Evolutionary conservation across 371 early-diverging fungal genomes (phyloP), one percentile per base, ranked within the genome.

Genomic region (Modicella reniformis): DNA sequence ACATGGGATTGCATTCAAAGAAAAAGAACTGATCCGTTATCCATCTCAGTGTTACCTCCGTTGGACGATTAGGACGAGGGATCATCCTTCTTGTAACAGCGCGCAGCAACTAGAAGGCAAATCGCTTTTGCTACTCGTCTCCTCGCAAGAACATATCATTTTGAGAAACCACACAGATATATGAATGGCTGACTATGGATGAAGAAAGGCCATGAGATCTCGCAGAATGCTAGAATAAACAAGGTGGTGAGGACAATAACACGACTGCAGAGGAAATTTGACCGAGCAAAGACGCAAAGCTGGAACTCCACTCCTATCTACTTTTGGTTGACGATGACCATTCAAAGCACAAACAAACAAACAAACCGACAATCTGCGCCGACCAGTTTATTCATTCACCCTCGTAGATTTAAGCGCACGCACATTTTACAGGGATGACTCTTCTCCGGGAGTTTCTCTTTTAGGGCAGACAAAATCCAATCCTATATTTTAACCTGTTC

Each of bases 91-190:
- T n/a, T n/a, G n/a, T n/a, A n/a, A n/a, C n/a, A n/a, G n/a, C n/a
- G n/a, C n/a, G n/a, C n/a, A 12, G 37, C 8, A 37, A 12, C 8
- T 12, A 37, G 59, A 37, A 60, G 62, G 68, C 57, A 69, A 62
- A 69, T 49, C 40, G 70, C 40, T 25, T 62, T 69, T 51, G 51
- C 62, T 69, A 41, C 54, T 54, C 32, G 12, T 12, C 5, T 5
- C 37, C 5, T 37, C 8, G 12, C 12, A 12, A 37, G 5, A 12
- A 37, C 5, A 37, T 37, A 8, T 12, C 37, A 37, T 5, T 37
- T 37, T 37, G 37, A 37, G n/a, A n/a, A n/a, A n/a, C n/a, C 37
- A 12, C 37, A 8, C 8, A 37, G 37, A 37, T 8, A 37, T 37
- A 5, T 37, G 37, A 8, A 5, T 12, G 37, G 37, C 37, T 12